Conservation (phyloP, 2,329 filamentous ascomycete species). For the Pseudonectria foliicola region DNA sequence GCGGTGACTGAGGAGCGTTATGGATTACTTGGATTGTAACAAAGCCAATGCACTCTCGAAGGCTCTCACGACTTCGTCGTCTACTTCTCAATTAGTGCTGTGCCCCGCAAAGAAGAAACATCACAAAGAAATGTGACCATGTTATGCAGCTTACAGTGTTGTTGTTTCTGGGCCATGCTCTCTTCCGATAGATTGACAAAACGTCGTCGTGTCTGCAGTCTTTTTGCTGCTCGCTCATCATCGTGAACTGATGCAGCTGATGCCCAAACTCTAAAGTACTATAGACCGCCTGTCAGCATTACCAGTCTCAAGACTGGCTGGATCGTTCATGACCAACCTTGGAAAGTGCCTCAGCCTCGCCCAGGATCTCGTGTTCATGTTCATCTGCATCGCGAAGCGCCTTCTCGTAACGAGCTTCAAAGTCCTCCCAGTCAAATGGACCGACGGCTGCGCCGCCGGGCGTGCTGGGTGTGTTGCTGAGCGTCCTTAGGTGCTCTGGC, state of each 20-base stretch:
- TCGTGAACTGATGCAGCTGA: slow-evolving; percentile 65
- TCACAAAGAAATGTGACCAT: too few species aligned
- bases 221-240: slow-evolving; percentile 68
- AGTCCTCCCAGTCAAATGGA: slow-evolving; percentile 69
- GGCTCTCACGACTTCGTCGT: slow-evolving; percentile 51
- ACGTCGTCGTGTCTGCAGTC: slow-evolving; percentile 70
- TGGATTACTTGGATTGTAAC: slow-evolving; percentile 32
- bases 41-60: slow-evolving; percentile 56
- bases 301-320: not conserved
- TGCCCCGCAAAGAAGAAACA: slow-evolving; percentile 9
- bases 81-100: slow-evolving; percentile 11
- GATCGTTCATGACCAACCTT: slow-evolving; percentile 39
- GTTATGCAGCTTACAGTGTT: slow-evolving; percentile 75
- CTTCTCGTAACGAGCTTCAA: slow-evolving; percentile 61
- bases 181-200: slow-evolving; percentile 71
- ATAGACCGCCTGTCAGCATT: slow-evolving; percentile 3
- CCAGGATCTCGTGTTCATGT: slow-evolving; percentile 57
- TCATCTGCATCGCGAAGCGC: slow-evolving; percentile 56
- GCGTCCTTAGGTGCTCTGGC: slow-evolving; percentile 24
- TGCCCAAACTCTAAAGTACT: slow-evolving; percentile 81
- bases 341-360: slow-evolving; percentile 61
- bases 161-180: slow-evolving; percentile 63
- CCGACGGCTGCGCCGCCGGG: slow-evolving; percentile 39
- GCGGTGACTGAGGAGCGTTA: too few species aligned
- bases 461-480: slow-evolving; percentile 37